Percentiles rank a stretch among this genome's conserved stretches.
Conservation (phyloP, 2,329 filamentous ascomycete species). For the Chrysoporthe cubensis region DNA sequence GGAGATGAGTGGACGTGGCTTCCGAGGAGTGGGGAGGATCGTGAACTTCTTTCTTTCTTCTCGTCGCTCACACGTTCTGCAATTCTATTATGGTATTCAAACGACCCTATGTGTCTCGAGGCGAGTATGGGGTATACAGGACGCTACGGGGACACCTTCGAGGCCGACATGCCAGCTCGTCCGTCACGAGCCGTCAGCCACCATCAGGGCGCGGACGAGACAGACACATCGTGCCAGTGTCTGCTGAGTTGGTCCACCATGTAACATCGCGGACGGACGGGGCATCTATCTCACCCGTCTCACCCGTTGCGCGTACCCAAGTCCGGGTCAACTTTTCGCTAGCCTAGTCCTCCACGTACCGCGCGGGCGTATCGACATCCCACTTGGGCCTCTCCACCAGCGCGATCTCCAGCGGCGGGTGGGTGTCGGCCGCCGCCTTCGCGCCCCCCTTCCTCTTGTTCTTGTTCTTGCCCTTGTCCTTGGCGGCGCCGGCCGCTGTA, state of each 20-base stretch:
- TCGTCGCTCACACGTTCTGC: neutral
- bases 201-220: neutral
- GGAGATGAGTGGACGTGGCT: neutral
- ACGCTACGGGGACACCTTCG: neutral
- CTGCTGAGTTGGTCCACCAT: neutral
- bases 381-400: conserved; percentile 85
- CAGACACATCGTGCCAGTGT: neutral
- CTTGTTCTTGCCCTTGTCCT: neutral
- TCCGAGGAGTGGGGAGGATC: neutral
- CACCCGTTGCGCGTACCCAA: neutral
- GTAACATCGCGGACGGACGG: neutral
- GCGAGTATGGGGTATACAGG: neutral
- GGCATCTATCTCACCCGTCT: conserved; percentile 10
- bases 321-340: neutral
- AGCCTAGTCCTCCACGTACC: conserved; percentile 57
- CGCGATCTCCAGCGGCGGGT: conserved; percentile 71
- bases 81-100: neutral
- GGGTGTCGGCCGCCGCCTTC: conserved; percentile 24
- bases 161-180: neutral
- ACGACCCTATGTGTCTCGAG: neutral
- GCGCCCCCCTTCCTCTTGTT: conserved; percentile 19
- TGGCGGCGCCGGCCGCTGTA: neutral
- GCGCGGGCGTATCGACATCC: conserved; percentile 77
- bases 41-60: no score
- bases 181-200: neutral